These are phyloP conservation scores for Batrachochytrium dendrobatidis DNA, from an alignment of 371 early-diverging fungal species.

Conservation along the genomic window DNA sequence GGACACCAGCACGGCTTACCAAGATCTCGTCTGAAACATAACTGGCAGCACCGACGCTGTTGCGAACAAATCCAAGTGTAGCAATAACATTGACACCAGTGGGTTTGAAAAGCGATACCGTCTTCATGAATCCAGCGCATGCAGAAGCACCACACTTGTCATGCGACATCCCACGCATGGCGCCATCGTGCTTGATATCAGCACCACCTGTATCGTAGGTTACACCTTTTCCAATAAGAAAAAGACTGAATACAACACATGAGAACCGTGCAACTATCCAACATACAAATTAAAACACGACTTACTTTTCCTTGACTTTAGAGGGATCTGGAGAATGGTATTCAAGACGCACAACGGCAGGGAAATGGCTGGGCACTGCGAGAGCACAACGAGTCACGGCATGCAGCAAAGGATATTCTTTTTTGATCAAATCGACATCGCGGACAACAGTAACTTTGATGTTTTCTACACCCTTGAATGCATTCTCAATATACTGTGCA, in stretches of 20 bases:
- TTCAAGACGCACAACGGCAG: conserved; percentile 70
- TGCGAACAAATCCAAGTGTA: conserved; percentile 69
- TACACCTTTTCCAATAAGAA: conserved; percentile 86
- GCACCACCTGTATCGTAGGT: conserved; percentile 89
- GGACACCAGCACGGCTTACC: conserved; percentile 68
- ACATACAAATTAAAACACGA: neutral
- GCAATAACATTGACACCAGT: conserved; percentile 62
- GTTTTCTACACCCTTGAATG: conserved; percentile 43
- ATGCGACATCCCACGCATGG: conserved; percentile 85
- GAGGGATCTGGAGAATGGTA: conserved; percentile 68
- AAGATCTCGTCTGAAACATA: conserved; percentile 81
- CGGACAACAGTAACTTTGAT: conserved; percentile 57
- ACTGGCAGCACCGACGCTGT: conserved; percentile 71
- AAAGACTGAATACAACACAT: conserved; percentile 42
- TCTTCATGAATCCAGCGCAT: conserved; percentile 75
- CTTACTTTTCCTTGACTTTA: conserved; percentile 74
- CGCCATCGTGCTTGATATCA: conserved; percentile 74
- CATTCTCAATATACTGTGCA: conserved; percentile 58
- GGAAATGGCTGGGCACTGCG: conserved; percentile 64
- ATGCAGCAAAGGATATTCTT: conserved; percentile 76
- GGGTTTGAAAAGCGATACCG: conserved; percentile 57
- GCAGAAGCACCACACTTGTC: conserved; percentile 87
- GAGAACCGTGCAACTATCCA: neutral
- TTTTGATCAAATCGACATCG: conserved; percentile 57
- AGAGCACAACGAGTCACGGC: conserved; percentile 75